Percentiles rank a stretch among this genome's conserved stretches.
Conservation (phyloP, 2,329 filamentous ascomycete genomes). For the Colletotrichum sublineola region DNA sequence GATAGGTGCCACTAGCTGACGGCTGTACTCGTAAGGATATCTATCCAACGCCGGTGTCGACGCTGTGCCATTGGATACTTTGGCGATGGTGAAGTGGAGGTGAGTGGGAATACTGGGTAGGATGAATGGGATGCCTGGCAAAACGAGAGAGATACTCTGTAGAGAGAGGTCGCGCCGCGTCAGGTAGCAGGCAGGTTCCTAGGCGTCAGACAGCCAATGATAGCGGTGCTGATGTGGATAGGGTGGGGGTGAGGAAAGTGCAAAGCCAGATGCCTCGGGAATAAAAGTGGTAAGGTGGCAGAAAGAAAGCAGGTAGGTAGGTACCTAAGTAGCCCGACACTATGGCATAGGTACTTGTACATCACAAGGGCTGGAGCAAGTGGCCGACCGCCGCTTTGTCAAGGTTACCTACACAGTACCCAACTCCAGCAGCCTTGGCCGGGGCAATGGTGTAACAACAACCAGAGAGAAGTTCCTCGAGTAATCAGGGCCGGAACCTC, state of each 20-base stretch:
- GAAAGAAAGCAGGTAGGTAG: neutral
- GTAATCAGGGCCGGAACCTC: neutral
- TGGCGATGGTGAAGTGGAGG: constrained; percentile 16
- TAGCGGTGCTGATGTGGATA: neutral
- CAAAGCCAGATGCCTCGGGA: constrained; percentile 22
- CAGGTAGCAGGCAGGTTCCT: constrained; percentile 29
- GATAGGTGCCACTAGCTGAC: constrained; percentile 2
- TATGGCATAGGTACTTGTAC: neutral
- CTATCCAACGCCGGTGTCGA: neutral
- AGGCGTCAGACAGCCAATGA: neutral
- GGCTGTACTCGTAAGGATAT: neutral
- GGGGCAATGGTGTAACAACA: neutral
- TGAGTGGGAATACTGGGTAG: constrained; percentile 3
- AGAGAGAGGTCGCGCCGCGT: neutral
- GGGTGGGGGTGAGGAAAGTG: constrained; percentile 18
- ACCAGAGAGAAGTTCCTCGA: neutral
- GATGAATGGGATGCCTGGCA: neutral
- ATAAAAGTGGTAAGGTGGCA: constrained; percentile 27
- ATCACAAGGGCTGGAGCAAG: neutral
- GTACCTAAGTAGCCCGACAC: neutral
- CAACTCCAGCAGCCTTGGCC: neutral
- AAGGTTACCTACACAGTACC: no score
- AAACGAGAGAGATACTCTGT: neutral
- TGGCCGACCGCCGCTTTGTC: neutral
- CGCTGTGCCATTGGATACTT: constrained; percentile 19